Conservation (phyloP, 2,329 filamentous ascomycete species). For the Chaetomiaceae sp. region DNA sequence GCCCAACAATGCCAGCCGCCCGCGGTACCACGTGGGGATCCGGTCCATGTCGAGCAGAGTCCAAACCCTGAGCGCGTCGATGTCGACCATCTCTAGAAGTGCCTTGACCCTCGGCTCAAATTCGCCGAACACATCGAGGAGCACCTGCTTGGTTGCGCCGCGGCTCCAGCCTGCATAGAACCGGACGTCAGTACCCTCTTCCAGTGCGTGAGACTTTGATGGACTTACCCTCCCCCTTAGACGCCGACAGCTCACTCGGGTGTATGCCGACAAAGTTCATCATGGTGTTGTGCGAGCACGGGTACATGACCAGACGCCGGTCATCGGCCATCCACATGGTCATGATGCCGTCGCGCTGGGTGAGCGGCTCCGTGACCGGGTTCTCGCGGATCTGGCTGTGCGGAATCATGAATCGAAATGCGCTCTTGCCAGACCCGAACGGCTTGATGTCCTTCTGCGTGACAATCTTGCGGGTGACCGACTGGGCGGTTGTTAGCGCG, state of each 20-base stretch:
- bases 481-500: no score
- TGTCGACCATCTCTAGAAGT: conserved; percentile 8
- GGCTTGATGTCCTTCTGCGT: conserved; percentile 20
- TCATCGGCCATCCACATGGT: conserved; percentile 8
- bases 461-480: conserved; percentile 23
- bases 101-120: conserved; percentile 4
- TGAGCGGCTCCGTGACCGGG: conserved; percentile 1
- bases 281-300: conserved; percentile 10
- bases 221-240: conserved; percentile 7
- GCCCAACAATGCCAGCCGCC: conserved; percentile 9
- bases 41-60: conserved; percentile 12
- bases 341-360: conserved; percentile 7
- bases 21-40: conserved; percentile 10
- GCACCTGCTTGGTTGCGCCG: background rate
- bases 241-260: conserved; percentile 6
- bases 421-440: conserved; percentile 45
- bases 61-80: conserved; percentile 8
- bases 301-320: conserved; percentile 14
- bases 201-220: no score
- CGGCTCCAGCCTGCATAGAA: conserved; percentile 5
- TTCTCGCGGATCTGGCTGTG: background rate
- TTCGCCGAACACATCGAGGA: conserved; percentile 7
- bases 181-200: background rate
- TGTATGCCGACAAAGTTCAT: conserved; percentile 15
- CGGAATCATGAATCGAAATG: conserved; percentile 49